Evolutionary conservation across 306 rosid species (phyloP), one percentile per base, ranked within the genome.

Genomic region (Dalbergia cultrata): DNA sequence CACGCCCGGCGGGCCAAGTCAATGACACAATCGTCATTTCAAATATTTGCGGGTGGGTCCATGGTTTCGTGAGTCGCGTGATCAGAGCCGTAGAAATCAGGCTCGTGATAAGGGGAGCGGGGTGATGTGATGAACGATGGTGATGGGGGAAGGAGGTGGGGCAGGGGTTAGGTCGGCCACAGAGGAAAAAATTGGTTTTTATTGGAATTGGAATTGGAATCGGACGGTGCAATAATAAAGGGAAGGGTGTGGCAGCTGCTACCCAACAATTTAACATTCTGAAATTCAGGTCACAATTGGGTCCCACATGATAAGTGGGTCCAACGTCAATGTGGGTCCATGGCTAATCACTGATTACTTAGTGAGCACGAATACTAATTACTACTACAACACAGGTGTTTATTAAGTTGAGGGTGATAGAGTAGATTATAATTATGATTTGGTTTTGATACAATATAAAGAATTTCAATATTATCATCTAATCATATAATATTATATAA

Each of bases 21-120:
- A 31, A 62, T 74, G 81, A 65, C 16, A 77, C 9, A 53, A 0
- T 19, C 21, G 57, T 35, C 73, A 77, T 77, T 77, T 50, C 65
- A 35, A 35, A 8, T 8, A 17, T 34, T 33, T 6, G 6, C 47
- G 5, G n/a, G 16, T 14, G 59, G 56, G 78, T 59, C 44, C 57
- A 44, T 13, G 31, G 0, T 21, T 22, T 26, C 11, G 59, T 45
- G 50, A 75, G 13, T 31, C 61, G 13, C 14, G 70, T 6, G 49
- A 67, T 70, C 49, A 5, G 49, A 52, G 47, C 47, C 62, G 75
- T 70, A 10, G 5, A 70, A 33, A 70, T 52, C 62, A n/a, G 10
- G 56, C 17, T 17, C 7, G 60, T 7, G 60, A 47, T 6, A 26
- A 8, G 33, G 22, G 47, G 7, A 26, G 31, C 31, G 47, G 47